phyloP scores from a whole-genome alignment of 352 stramenopile species.

The Phytophthora podocarpi region DNA sequence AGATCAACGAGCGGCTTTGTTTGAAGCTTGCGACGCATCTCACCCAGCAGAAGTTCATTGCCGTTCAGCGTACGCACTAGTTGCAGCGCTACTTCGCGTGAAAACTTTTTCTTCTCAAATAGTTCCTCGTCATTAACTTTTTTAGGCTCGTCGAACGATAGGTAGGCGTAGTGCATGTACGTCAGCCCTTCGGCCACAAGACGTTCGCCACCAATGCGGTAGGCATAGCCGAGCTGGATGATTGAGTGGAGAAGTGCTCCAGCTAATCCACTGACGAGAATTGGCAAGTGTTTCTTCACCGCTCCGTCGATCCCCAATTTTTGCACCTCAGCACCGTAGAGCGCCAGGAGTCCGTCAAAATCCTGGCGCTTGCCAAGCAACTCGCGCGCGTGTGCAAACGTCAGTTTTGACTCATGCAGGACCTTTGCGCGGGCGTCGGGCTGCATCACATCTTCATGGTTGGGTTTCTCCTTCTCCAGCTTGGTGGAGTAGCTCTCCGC shows the following conservation, averaged over 20 bases:
- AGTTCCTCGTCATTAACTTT: slow-evolving; percentile 14
- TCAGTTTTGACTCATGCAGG: slow-evolving; percentile 23
- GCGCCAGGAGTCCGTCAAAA: slow-evolving; percentile 35
- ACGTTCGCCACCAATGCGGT: slow-evolving; percentile 37
- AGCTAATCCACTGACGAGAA: slow-evolving; percentile 39
- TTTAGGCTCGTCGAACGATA: slow-evolving; percentile 41
- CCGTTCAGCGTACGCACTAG: slow-evolving; percentile 22
- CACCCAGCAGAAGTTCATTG: slow-evolving; percentile 27
- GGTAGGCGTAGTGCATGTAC: slow-evolving; percentile 45
- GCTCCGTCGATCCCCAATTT: slow-evolving; percentile 30
- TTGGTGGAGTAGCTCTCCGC: slow-evolving; percentile 34
- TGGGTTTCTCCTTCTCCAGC: slow-evolving; percentile 20
- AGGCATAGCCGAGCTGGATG: slow-evolving; percentile 49
- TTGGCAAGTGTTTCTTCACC: slow-evolving; percentile 43
- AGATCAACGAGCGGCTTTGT: slow-evolving; percentile 27
- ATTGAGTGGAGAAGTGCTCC: slow-evolving; percentile 45
- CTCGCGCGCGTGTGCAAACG: slow-evolving; percentile 17
- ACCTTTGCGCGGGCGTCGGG: slow-evolving; percentile 9
- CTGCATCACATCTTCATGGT: slow-evolving; percentile 22
- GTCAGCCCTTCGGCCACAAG: slow-evolving; percentile 44
- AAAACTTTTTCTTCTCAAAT: slow-evolving; percentile 21
- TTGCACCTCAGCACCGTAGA: slow-evolving; percentile 39
- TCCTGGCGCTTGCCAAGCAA: slow-evolving; percentile 39
- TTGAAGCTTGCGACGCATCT: slow-evolving; percentile 33
- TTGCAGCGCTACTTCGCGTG: slow-evolving; percentile 24